Conservation (phyloP, 139 green algal genomes). For the Eudorina sp. region DNA sequence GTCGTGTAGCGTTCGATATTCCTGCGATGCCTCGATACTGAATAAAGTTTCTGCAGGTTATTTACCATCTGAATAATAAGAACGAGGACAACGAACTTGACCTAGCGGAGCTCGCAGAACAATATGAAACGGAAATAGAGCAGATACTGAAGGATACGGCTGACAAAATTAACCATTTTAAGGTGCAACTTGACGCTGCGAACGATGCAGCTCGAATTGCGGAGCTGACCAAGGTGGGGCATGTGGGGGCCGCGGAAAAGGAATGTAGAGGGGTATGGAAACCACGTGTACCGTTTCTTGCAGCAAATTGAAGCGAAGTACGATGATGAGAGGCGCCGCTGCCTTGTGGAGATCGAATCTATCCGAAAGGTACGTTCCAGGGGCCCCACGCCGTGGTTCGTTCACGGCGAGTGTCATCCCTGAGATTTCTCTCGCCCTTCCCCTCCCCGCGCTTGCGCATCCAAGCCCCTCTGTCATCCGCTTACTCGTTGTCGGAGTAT, state of each 20-base stretch:
- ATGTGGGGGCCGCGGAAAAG: neutral
- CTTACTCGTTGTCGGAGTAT: too few species aligned
- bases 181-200: constrained; percentile 68
- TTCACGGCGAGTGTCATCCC: too few species aligned
- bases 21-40: neutral
- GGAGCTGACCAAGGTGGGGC: constrained; percentile 41
- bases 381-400: too few species aligned
- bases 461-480: too few species aligned
- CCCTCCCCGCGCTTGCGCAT: too few species aligned
- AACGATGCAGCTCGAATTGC: constrained; percentile 38
- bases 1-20: neutral
- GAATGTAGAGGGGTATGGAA: neutral
- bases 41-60: constrained; percentile 67
- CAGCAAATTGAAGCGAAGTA: constrained; percentile 71
- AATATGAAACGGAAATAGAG: constrained; percentile 83
- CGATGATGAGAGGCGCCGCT: constrained; percentile 64
- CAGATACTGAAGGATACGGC: constrained; percentile 74
- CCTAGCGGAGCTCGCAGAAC: constrained; percentile 76
- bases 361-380: constrained; percentile 54
- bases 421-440: too few species aligned
- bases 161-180: constrained; percentile 71
- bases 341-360: constrained; percentile 57
- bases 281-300: neutral
- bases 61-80: constrained; percentile 88
- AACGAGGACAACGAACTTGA: constrained; percentile 85